A percentile compares a stretch with the other conserved stretches of the same genome.
Evolutionary conservation across 768 basidiomycete species (phyloP).

Genomic region (Trametes meyenii): DNA sequence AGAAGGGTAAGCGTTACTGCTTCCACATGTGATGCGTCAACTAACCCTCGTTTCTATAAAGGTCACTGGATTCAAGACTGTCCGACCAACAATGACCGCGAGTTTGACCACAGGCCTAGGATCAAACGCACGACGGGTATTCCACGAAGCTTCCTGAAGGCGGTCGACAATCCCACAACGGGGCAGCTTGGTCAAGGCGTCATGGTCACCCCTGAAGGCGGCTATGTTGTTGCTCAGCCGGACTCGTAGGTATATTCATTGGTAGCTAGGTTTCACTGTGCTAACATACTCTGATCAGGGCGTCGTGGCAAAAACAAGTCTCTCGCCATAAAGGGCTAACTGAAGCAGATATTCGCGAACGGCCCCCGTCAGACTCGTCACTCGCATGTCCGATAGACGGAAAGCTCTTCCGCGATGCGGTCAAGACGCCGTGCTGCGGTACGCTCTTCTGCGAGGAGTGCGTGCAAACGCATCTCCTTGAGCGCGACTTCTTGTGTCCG

Average conservation of each 20-base stretch:
- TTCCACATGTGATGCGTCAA: not conserved
- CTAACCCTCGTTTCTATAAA: slow-evolving; percentile 36
- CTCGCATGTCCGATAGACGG: slow-evolving; percentile 91
- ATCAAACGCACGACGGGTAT: slow-evolving; percentile 99
- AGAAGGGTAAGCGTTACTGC: slow-evolving; percentile 70
- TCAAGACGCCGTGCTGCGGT: slow-evolving; percentile 94
- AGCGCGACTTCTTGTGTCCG: slow-evolving; percentile 94
- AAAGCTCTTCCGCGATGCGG: slow-evolving; percentile 91
- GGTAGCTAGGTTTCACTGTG: not conserved
- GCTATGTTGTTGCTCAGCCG: slow-evolving; percentile 95
- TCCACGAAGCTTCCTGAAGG: slow-evolving; percentile 95
- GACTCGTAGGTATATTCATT: slow-evolving; percentile 71
- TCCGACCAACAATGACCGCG: slow-evolving; percentile 95
- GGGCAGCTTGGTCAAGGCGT: slow-evolving; percentile 80
- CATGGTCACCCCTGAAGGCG: slow-evolving; percentile 99
- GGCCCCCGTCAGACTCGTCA: slow-evolving; percentile 73
- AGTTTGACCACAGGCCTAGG: slow-evolving; percentile 90
- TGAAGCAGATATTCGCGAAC: slow-evolving; percentile 87
- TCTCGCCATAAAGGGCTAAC: slow-evolving; percentile 79
- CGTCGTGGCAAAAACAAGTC: slow-evolving; percentile 93
- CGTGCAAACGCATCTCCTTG: slow-evolving; percentile 90
- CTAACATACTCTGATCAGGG: slow-evolving; percentile 47
- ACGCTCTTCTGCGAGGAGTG: slow-evolving; percentile 96
- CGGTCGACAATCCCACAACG: slow-evolving; percentile 83
- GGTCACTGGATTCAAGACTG: slow-evolving; percentile 99